Conservation (phyloP, 2,329 filamentous ascomycete genomes). For the Akanthomyces uredinophilus region DNA sequence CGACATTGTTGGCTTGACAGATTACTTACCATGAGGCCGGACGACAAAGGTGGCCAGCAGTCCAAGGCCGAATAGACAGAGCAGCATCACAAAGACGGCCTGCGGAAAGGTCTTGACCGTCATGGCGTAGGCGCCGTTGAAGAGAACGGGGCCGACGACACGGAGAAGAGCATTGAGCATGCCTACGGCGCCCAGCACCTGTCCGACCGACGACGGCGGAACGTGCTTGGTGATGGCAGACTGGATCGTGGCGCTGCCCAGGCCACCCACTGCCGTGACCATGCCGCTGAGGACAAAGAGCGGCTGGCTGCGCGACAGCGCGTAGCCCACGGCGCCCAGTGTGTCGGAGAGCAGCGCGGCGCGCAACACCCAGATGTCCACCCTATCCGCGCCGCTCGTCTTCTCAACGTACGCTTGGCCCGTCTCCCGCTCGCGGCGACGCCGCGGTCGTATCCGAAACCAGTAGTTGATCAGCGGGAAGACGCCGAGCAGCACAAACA, state of each 20-base stretch:
- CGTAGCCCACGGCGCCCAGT: constrained; percentile 70
- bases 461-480: constrained; percentile 74
- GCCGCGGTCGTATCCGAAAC: constrained; percentile 54
- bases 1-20: background rate
- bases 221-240: constrained; percentile 87
- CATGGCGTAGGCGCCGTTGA: constrained; percentile 78
- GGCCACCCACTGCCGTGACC: constrained; percentile 71
- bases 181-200: constrained; percentile 83
- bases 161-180: constrained; percentile 77
- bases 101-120: constrained; percentile 77
- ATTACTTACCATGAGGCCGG: constrained; percentile 63
- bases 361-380: constrained; percentile 76
- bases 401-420: constrained; percentile 36
- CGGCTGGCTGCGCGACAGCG: constrained; percentile 54
- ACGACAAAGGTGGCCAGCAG: constrained; percentile 67
- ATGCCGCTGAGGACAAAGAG: constrained; percentile 69
- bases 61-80: constrained; percentile 59
- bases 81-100: constrained; percentile 74
- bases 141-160: constrained; percentile 73
- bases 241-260: constrained; percentile 80
- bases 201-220: constrained; percentile 72
- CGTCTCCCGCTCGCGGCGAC: constrained; percentile 34
- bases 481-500: constrained; percentile 66
- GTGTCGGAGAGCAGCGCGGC: constrained; percentile 71
- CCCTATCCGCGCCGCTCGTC: constrained; percentile 65